A percentile compares a stretch with the other conserved stretches of the same genome.
Evolutionary conservation across 1,284 basidiomycete genomes (phyloP).

Genomic region (Ceratobasidium sp.): DNA sequence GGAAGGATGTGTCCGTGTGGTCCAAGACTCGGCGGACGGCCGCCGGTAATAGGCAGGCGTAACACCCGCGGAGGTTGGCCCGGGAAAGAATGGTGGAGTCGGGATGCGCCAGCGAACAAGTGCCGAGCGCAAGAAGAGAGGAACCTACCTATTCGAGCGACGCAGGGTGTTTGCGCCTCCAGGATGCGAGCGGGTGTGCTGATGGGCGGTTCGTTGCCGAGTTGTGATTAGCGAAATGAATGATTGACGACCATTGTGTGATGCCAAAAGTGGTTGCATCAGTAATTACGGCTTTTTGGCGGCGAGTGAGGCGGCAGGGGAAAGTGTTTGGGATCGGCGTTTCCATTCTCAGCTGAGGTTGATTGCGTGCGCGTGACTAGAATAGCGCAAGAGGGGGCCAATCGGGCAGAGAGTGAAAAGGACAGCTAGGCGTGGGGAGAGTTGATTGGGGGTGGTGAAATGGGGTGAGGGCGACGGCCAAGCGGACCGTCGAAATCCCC

Average conservation of each 20-base stretch:
- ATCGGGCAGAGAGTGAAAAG: neutral
- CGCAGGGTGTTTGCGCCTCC: conserved; percentile 49
- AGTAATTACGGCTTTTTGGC: neutral
- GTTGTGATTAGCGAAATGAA: neutral
- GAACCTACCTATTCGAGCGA: conserved; percentile 51
- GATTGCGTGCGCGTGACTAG: conserved; percentile 7
- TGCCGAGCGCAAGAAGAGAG: conserved; percentile 32
- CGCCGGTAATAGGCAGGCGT: no score
- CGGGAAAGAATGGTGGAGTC: conserved; percentile 2
- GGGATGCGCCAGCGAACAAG: neutral
- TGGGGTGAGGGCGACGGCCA: conserved; percentile 7
- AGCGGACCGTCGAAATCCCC: conserved; percentile 49
- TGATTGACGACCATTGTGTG: neutral
- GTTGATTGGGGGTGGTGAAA: conserved; percentile 28
- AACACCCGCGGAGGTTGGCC: conserved; percentile 47
- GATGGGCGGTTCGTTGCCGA: conserved; percentile 29
- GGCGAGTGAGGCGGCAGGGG: conserved; percentile 37
- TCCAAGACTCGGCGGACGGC: conserved; percentile 15
- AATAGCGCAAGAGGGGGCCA: neutral
- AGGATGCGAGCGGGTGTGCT: conserved; percentile 51
- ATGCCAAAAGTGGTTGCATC: no score
- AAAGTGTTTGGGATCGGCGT: conserved; percentile 12
- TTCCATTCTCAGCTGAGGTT: conserved; percentile 21
- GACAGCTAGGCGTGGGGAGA: neutral
- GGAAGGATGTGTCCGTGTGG: no score